Evolutionary conservation across 2,329 filamentous ascomycete species (phyloP).

Genomic region (Stemphylium vesicarium): DNA sequence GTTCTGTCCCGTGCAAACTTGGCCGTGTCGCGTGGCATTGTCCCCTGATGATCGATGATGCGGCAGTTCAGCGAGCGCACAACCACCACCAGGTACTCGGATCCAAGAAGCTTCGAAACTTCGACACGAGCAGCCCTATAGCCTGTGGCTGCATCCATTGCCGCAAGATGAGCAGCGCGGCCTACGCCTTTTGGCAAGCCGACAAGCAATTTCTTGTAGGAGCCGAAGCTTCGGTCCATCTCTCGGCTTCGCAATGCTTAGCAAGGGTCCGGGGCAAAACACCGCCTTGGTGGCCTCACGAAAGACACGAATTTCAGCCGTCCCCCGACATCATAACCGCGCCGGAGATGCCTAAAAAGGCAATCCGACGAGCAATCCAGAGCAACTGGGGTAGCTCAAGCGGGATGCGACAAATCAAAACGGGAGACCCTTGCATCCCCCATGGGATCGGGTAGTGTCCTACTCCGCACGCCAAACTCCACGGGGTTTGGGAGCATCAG

Average conservation of each 20-base stretch:
- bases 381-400: background rate
- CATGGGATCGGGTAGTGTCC: constrained; percentile 10
- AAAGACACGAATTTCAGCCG: background rate
- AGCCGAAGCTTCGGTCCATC: constrained; percentile 8
- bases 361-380: constrained; percentile 1
- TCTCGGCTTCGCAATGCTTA: constrained; percentile 8
- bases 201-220: constrained; percentile 9
- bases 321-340: constrained; percentile 11
- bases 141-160: background rate
- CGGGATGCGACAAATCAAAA: constrained; percentile 2
- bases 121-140: background rate
- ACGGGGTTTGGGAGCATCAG: constrained; percentile 14
- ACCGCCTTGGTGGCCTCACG: constrained; percentile 5
- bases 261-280: background rate
- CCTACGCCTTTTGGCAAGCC: constrained; percentile 16
- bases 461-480: constrained; percentile 26
- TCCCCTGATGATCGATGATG: constrained; percentile 5
- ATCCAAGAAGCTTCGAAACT: background rate
- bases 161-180: background rate
- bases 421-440: constrained; percentile 1
- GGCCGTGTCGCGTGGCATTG: constrained; percentile 1
- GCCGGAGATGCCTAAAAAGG: constrained; percentile 2
- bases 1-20: background rate
- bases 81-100: background rate
- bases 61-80: background rate